These are phyloP conservation scores for Alternaria longipes DNA, from an alignment of 2,329 filamentous ascomycete genomes.

Conservation along the genomic window DNA sequence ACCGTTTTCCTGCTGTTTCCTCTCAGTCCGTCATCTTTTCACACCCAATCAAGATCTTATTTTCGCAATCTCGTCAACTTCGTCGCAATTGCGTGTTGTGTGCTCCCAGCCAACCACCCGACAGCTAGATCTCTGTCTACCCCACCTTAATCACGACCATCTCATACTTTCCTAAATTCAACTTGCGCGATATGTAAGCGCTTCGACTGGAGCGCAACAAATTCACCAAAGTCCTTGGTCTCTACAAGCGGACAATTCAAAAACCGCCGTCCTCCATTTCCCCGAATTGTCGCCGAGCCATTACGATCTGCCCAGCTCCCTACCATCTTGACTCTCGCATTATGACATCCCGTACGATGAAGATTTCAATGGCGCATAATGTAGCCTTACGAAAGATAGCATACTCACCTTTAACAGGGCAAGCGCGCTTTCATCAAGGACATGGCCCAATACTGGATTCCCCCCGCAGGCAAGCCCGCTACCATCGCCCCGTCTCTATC, in stretches of 20 bases:
- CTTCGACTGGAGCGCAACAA: neutral
- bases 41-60: slow-evolving; percentile 1
- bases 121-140: neutral
- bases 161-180: neutral
- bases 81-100: slow-evolving; percentile 25
- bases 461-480: slow-evolving; percentile 73
- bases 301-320: neutral
- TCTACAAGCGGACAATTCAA: neutral
- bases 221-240: neutral
- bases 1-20: neutral
- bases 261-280: neutral
- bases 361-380: neutral
- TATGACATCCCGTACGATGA: neutral
- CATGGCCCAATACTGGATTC: slow-evolving; percentile 91
- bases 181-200: neutral
- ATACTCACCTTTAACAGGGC: slow-evolving; percentile 63
- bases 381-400: neutral
- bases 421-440: slow-evolving; percentile 98
- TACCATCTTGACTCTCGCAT: neutral
- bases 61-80: slow-evolving; percentile 14
- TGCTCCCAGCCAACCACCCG: slow-evolving; percentile 5
- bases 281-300: neutral
- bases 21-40: neutral
- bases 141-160: neutral
- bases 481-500: slow-evolving; percentile 80